Evolutionary conservation across 768 basidiomycete genomes (phyloP).

Genomic region (Coprinopsis cinerea): DNA sequence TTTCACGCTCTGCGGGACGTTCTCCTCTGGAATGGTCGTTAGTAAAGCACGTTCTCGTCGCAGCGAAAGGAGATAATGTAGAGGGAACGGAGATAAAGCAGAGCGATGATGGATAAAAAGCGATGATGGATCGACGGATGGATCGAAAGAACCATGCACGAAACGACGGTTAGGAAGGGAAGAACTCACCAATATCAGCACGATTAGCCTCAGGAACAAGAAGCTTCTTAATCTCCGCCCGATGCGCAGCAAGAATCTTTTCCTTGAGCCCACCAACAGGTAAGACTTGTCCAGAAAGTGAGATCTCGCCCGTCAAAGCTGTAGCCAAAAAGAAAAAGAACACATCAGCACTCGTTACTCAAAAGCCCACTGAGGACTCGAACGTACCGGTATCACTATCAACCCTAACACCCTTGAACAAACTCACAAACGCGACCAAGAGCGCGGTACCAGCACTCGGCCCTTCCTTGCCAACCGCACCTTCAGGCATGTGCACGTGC

Average conservation of each 20-base stretch:
- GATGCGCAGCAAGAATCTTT: conserved; percentile 94
- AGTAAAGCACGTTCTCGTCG: too few relatives aligned
- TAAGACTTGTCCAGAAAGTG: conserved; percentile 91
- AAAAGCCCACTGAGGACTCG: not conserved
- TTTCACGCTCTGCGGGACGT: conserved; percentile 94
- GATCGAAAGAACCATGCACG: too few relatives aligned
- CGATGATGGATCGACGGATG: too few relatives aligned
- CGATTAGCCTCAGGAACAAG: conserved; percentile 83
- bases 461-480: conserved; percentile 90
- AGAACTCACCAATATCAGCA: conserved; percentile 91
- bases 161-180: too few relatives aligned
- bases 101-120: too few relatives aligned
- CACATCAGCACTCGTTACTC: not conserved
- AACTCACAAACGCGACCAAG: conserved; percentile 81
- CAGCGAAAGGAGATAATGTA: too few relatives aligned
- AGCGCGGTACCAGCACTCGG: conserved; percentile 96
- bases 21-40: too few relatives aligned
- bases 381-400: conserved; percentile 81
- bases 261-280: conserved; percentile 96
- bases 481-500: conserved; percentile 97
- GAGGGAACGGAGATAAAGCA: too few relatives aligned
- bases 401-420: conserved; percentile 83
- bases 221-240: conserved; percentile 92
- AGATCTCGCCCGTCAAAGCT: conserved; percentile 99
- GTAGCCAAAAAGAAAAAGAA: not conserved